phyloP scores from a whole-genome alignment of 179 eudicot genomes.

The Sideroxylon spinosum region DNA sequence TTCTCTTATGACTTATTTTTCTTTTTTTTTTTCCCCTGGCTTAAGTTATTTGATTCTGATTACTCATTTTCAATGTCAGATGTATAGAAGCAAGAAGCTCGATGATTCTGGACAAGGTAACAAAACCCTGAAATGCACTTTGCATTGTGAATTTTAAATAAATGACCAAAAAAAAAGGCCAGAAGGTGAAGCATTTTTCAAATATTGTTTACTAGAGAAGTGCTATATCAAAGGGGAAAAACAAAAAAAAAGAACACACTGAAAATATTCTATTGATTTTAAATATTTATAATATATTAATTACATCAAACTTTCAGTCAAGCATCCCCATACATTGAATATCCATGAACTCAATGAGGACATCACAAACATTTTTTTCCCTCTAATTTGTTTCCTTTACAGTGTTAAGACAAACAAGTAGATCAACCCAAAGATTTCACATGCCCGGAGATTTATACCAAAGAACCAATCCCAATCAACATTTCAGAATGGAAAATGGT shows the following conservation, averaged over 20 bases:
- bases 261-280: too few relatives aligned
- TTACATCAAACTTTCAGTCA: not conserved
- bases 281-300: not conserved
- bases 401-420: conserved; percentile 26
- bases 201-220: too few relatives aligned
- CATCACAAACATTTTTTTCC: not conserved
- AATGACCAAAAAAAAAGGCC: not conserved
- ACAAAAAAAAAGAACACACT: too few relatives aligned
- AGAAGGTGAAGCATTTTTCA: too few relatives aligned
- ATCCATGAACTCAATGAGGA: too few relatives aligned
- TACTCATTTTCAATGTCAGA: conserved; percentile 22
- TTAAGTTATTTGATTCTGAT: not conserved
- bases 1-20: too few relatives aligned
- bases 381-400: not conserved
- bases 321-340: not conserved
- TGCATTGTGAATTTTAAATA: not conserved
- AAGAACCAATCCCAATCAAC: conserved; percentile 29
- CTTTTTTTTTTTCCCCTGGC: too few relatives aligned
- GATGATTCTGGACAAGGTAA: conserved; percentile 51
- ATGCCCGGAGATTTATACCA: conserved; percentile 18
- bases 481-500: conserved; percentile 35
- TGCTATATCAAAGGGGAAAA: too few relatives aligned
- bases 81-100: conserved; percentile 54
- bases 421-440: conserved; percentile 18
- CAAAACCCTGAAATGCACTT: not conserved